Conservation (phyloP, 176 grass and related monocot genomes). For the Neostapfia colusana region DNA sequence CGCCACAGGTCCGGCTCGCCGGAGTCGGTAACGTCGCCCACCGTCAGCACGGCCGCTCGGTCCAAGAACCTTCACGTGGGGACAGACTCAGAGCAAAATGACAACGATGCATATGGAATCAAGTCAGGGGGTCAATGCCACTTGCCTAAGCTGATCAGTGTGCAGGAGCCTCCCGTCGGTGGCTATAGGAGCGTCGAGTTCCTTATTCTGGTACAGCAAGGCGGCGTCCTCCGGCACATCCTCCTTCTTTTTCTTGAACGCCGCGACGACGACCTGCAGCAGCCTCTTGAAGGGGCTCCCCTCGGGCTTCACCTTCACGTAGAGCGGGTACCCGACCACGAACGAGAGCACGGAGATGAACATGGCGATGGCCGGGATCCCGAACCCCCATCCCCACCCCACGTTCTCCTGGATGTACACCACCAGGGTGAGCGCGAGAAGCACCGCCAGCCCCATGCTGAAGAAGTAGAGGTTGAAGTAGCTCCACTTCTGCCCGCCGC, state of each 20-base stretch:
- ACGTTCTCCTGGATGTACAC: conserved; percentile 71
- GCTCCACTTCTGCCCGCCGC: conserved; percentile 40
- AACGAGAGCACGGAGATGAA: conserved; percentile 47
- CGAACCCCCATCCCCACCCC: conserved; percentile 62
- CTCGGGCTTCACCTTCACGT: conserved; percentile 48
- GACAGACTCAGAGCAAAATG: no score
- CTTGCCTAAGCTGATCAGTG: conserved; percentile 60
- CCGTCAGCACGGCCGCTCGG: conserved; percentile 47
- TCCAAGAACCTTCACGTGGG: conserved; percentile 74
- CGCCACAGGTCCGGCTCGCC: conserved; percentile 57
- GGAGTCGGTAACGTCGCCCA: conserved; percentile 40
- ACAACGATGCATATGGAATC: conserved; percentile 32
- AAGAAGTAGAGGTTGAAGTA: conserved; percentile 79
- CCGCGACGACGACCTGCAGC: conserved; percentile 46
- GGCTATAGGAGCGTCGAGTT: conserved; percentile 50
- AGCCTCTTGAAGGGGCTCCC: conserved; percentile 67
- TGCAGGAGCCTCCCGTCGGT: conserved; percentile 55
- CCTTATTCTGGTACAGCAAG: conserved; percentile 57
- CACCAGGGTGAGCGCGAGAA: conserved; percentile 55
- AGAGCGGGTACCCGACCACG: conserved; percentile 48
- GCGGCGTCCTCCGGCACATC: conserved; percentile 42
- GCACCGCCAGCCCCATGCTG: conserved; percentile 46
- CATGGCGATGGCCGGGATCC: conserved; percentile 61
- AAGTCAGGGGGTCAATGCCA: neutral
- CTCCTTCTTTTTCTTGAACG: conserved; percentile 50